Evolutionary conservation across 768 basidiomycete genomes (phyloP), one percentile per base, ranked within the genome.

Genomic region (Tephrocybe sp.): DNA sequence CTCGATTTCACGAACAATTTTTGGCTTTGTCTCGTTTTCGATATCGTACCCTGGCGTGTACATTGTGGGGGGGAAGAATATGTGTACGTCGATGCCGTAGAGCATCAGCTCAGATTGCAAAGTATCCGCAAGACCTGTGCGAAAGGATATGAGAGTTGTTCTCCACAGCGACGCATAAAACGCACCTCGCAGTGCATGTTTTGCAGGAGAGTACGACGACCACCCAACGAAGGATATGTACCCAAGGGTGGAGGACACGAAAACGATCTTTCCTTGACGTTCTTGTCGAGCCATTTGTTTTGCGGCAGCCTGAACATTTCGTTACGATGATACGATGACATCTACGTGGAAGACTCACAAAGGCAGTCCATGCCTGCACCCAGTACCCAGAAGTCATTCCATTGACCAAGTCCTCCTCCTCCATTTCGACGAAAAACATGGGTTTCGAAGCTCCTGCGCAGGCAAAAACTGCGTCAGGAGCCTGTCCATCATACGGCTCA

Each of bases 21-120:
- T 74, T 0, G 92, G 94, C 59, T 96, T 96, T 7, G 74, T 77
- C 59, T 76, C 78, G 64, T 88, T 83, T 64, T 95, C 93, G 44
- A 78, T 75, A 15, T 86, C 83, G 53, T 74, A 88, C 0, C 92
- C 91, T 0, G 90, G 86, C 0, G 82, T 83, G 55, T 72, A 79
- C 72, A 97, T 95, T 1, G 90, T 90, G 1, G 78, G 78, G 0
- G 94, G 92, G 69, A 91, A 86, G 69, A 83, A 92, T 36, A 90
- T 80, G 55, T 94, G 91, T 5, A 92, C 79, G 44, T 76, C 72
- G 61, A 92, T 88, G 42, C 77, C 79, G 63, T 95, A 92, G 6
- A 94, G 72, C 53, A 84, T 69, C 41, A 92, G 71, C 61, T 96
- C 94, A 21, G 83, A 86, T 7, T 87, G 84, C 12, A 97, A 75